Percentiles rank a stretch among this genome's conserved stretches.
Evolutionary conservation across 805 yeast genomes (phyloP).

Genomic region (Wickerhamiella australiensis): DNA sequence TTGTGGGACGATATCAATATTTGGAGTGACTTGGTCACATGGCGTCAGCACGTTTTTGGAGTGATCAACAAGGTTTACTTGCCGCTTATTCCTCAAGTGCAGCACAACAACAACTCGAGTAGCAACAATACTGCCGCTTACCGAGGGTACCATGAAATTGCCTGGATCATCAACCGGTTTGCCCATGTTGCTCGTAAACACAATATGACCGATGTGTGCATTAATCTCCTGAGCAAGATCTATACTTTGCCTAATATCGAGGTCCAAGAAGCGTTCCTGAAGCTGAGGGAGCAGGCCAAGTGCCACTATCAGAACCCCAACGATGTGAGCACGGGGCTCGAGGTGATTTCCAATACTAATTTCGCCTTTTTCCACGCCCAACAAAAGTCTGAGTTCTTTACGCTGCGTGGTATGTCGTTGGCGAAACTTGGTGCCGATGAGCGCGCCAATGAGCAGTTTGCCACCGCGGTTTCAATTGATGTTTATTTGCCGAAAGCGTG

Average conservation of each 20-base stretch:
- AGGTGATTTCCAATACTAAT: slow-evolving; percentile 92
- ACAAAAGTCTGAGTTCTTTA: slow-evolving; percentile 96
- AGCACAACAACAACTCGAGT: slow-evolving; percentile 34
- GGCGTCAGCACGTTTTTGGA: slow-evolving; percentile 98
- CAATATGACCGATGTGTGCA: slow-evolving; percentile 92
- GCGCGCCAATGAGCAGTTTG: slow-evolving; percentile 95
- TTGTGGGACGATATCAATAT: slow-evolving; percentile 94
- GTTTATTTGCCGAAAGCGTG: slow-evolving; percentile 91
- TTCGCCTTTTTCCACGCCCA: slow-evolving; percentile 92
- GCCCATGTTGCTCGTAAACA: slow-evolving; percentile 98
- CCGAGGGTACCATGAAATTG: slow-evolving; percentile 96
- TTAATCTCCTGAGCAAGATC: slow-evolving; percentile 81
- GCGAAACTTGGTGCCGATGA: slow-evolving; percentile 82
- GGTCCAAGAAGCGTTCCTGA: slow-evolving; percentile 94
- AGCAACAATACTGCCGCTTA: slow-evolving; percentile 81
- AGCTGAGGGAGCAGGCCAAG: slow-evolving; percentile 91
- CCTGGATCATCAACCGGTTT: slow-evolving; percentile 96
- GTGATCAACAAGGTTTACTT: slow-evolving; percentile 88
- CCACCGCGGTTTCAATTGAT: slow-evolving; percentile 94
- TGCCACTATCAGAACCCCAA: slow-evolving; percentile 88
- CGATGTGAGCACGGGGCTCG: slow-evolving; percentile 88
- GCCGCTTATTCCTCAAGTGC: slow-evolving; percentile 50
- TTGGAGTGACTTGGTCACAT: slow-evolving; percentile 95
- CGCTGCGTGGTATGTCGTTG: slow-evolving; percentile 94
- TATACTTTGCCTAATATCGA: slow-evolving; percentile 95